Conservation (phyloP, 495 filamentous ascomycete genomes). For the Rusavskia elegans region DNA sequence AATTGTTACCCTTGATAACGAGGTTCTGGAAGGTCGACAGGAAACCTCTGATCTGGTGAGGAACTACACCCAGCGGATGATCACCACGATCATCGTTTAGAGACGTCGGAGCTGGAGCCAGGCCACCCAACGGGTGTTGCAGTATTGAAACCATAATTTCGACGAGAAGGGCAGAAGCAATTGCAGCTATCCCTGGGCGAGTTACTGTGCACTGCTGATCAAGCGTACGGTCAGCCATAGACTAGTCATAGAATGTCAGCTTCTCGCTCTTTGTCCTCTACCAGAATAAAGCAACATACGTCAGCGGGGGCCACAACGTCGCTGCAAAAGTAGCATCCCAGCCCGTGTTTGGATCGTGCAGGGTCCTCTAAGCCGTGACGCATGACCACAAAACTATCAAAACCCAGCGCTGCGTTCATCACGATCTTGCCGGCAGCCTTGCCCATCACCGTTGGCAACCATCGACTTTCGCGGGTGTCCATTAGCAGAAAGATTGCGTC, state of each 20-base stretch:
- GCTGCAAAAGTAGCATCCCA: slow-evolving; percentile 97
- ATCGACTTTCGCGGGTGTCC: slow-evolving; percentile 88
- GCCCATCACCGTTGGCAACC: slow-evolving; percentile 96
- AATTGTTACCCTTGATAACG: slow-evolving; percentile 62
- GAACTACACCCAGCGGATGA: slow-evolving; percentile 74
- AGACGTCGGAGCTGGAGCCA: slow-evolving; percentile 45
- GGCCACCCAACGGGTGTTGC: slow-evolving; percentile 56
- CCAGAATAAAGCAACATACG: slow-evolving; percentile 36
- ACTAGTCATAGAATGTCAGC: slow-evolving; percentile 43
- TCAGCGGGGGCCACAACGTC: slow-evolving; percentile 92
- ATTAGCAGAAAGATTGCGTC: slow-evolving; percentile 90
- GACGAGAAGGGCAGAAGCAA: slow-evolving; percentile 83
- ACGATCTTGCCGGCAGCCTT: slow-evolving; percentile 87
- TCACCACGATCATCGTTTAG: slow-evolving; percentile 38
- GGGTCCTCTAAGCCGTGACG: slow-evolving; percentile 53
- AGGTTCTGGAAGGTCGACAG: slow-evolving; percentile 76
- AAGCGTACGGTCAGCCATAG: slow-evolving; percentile 79
- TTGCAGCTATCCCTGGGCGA: slow-evolving; percentile 76
- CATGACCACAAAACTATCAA: slow-evolving; percentile 96
- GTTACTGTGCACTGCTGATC: slow-evolving; percentile 98
- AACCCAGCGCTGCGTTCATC: slow-evolving; percentile 89
- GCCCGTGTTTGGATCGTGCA: slow-evolving; percentile 30
- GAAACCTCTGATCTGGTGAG: slow-evolving; percentile 88
- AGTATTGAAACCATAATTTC: slow-evolving; percentile 77
- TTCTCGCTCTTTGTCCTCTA: not conserved